Evolutionary conservation across 768 basidiomycete species (phyloP).

Genomic region (Steccherinum ochraceum): DNA sequence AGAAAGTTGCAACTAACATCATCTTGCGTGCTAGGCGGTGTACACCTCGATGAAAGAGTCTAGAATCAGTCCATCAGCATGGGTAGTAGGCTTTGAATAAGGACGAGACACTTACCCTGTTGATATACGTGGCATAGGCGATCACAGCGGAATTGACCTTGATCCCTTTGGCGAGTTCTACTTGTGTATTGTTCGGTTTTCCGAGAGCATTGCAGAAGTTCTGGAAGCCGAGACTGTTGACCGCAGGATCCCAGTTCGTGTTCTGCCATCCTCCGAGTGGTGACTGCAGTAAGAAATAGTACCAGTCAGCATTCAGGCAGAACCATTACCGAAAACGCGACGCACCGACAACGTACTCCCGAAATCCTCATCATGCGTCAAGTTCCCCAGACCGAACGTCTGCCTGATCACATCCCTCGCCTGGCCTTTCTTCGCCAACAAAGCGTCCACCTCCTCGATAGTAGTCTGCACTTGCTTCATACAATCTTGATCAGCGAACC

Average conservation of each 20-base stretch:
- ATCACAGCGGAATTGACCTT: slow-evolving; percentile 52
- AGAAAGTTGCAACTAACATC: slow-evolving; percentile 32
- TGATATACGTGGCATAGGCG: slow-evolving; percentile 77
- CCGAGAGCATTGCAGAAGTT: slow-evolving; percentile 56
- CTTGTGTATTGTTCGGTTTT: slow-evolving; percentile 18
- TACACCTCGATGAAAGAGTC: slow-evolving; percentile 13
- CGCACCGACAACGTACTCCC: slow-evolving; percentile 59
- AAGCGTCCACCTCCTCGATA: slow-evolving; percentile 53
- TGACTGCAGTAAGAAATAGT: slow-evolving; percentile 28
- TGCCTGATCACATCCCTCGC: slow-evolving; percentile 54
- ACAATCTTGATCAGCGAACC: slow-evolving; percentile 59
- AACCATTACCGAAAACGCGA: too few relatives aligned
- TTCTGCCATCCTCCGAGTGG: slow-evolving; percentile 77
- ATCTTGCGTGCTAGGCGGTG: slow-evolving; percentile 37
- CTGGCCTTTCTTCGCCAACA: slow-evolving; percentile 39
- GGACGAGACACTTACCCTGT: slow-evolving; percentile 37
- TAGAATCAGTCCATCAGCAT: slow-evolving; percentile 1
- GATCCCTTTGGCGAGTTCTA: slow-evolving; percentile 25
- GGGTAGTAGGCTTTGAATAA: not conserved
- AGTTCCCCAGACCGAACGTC: slow-evolving; percentile 65
- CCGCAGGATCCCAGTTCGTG: slow-evolving; percentile 79
- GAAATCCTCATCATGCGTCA: slow-evolving; percentile 76
- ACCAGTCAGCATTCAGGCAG: not conserved
- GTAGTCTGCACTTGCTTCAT: slow-evolving; percentile 52
- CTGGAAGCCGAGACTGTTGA: slow-evolving; percentile 55